Evolutionary conservation across 2,329 filamentous ascomycete genomes (phyloP), one percentile per base, ranked within the genome.

Genomic region (Colletotrichum noveboracense): DNA sequence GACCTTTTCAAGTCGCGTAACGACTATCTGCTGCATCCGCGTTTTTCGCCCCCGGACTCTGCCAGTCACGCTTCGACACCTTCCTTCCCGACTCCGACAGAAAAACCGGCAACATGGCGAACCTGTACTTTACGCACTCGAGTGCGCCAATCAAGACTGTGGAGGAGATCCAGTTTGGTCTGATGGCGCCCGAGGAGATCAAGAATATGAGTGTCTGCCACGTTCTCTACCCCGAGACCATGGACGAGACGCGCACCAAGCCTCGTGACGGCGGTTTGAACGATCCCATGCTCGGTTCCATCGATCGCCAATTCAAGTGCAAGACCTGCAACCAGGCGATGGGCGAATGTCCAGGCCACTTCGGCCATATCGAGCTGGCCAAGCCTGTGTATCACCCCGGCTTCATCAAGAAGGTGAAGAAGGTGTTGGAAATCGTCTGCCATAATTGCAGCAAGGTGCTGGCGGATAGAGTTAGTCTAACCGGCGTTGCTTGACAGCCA

Each of bases 371-470:
- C 81, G 97, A 99, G 87, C 91, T 99, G 80, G 96, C 97, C 56
- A 96, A 95, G 83, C 97, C 97, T 71, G 97, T 99, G 80, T 99
- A 94, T 86, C 97, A 99, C 81, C 88, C 90, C 89, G 97, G 97
- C 82, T 99, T 98, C 87, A 94, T 99, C 88, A 97, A 95, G 86
- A 98, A 98, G 89, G 96, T 98, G 87, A 99, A 99, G 91, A 99
- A 98, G 90, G 92, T 99, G 81, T 90, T 99, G 85, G 97, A 99
- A 91, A 97, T 96, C 80, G 96, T 99, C 86, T 99, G 97, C 91
- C 96, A 98, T 88, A 98, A 97, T 86, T 99, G 97, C 90, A 96
- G 96, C 88, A 98, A 97, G 90, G 95, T 98, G 84, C 92, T 98
- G 90, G 94, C 96, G 87, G 96, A 98, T 91, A 95, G 95, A 93